These are phyloP conservation scores for Vanrija pseudolonga DNA, from an alignment of 1,284 basidiomycete genomes.

Conservation along the genomic window DNA sequence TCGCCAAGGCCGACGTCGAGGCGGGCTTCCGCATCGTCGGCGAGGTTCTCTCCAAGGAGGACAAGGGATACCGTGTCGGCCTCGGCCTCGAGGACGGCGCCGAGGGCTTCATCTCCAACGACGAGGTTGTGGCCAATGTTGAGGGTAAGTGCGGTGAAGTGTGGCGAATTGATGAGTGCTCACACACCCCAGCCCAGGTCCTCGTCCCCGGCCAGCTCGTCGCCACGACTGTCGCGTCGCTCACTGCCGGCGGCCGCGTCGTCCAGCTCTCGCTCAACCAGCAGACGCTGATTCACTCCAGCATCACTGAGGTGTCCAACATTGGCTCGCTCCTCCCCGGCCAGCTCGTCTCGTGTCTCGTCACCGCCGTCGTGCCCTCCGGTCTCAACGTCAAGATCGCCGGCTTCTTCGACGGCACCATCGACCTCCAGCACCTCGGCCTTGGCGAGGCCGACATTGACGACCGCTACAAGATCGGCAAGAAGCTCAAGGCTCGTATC, in stretches of 20 bases:
- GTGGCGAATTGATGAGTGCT: constrained; percentile 17
- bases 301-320: constrained; percentile 70
- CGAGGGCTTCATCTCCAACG: constrained; percentile 74
- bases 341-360: constrained; percentile 73
- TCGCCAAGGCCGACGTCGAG: constrained; percentile 73
- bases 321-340: constrained; percentile 84
- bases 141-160: constrained; percentile 4
- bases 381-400: constrained; percentile 88
- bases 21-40: constrained; percentile 73
- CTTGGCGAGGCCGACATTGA: constrained; percentile 51
- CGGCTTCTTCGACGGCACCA: constrained; percentile 89
- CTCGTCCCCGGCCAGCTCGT: constrained; percentile 61
- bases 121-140: constrained; percentile 55
- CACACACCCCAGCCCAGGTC: constrained; percentile 12
- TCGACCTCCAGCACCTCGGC: constrained; percentile 75
- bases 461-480: constrained; percentile 68
- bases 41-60: constrained; percentile 80
- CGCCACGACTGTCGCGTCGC: constrained; percentile 60
- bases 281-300: constrained; percentile 50
- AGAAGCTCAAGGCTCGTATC: constrained; percentile 82
- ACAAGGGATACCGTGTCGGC: constrained; percentile 90
- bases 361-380: constrained; percentile 72
- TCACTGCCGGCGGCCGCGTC: constrained; percentile 54
- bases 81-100: constrained; percentile 64
- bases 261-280: constrained; percentile 52